Evolutionary conservation across 163 green algal species (phyloP), one percentile per base, ranked within the genome.

Genomic region (Picocystis sp.): DNA sequence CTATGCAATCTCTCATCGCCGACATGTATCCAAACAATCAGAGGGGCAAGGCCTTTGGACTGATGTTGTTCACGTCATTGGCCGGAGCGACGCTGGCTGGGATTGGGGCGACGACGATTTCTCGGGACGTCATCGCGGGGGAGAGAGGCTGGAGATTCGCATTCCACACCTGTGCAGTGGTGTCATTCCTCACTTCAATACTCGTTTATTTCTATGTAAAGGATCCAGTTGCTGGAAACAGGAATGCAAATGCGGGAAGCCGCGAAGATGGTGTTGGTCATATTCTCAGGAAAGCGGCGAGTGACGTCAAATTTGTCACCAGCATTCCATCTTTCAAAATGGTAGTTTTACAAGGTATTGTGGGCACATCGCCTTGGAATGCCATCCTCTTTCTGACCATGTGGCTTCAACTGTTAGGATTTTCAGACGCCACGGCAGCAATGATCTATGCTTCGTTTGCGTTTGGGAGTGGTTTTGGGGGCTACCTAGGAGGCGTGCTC

Each of bases 361-460:
- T 90, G 3, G 83, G 83, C 43, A 76, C 59, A 50, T 75, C 78
- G 3, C 83, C 83, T 24, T 93, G 83, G 83, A 67, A 79, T 25
- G 83, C 81, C 10, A 78, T 89, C 70, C 71, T 75, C 1, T 84
- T 82, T 60, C 77, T 86, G 55, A 88, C 80, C 0, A 56, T 89
- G 1, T 92, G 73, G 64, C 59, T 91, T 53, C 75, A 83, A 62
- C 55, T 79, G 41, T 41, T 74, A 44, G 75, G 75, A 38, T 73
- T 81, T 60, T 56, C 43, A 35, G 62, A 84, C 57, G 52, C 63
- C 17, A 38, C 64, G 17, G 63, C 77, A 19, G 55, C 45, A 19
- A n/a, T 35, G 12, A 64, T 85, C 2, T 75, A 78, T 55, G 74
- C 80, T 13, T 54, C 71, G 3, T 81, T 91, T 43, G 57, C 59